Base-by-base conservation (phyloP, 2,329 filamentous ascomycete genomes). In the Cordyceps militaris region DNA sequence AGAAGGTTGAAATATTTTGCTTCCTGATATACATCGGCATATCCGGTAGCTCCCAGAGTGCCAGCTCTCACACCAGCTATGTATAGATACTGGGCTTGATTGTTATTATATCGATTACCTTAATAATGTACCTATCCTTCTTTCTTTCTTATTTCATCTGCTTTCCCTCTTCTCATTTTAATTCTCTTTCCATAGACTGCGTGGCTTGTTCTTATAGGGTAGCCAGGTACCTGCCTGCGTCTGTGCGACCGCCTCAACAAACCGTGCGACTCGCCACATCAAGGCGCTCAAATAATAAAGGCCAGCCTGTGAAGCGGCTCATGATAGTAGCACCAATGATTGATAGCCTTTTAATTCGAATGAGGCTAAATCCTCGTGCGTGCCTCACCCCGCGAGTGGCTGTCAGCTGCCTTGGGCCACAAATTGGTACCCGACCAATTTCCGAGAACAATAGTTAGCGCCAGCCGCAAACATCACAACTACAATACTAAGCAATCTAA, bases 381-480 rank as follows among this genome's bases (percentile, higher is more conserved):
- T n/a, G n/a, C 47, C 5, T 49, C 11, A 34, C 30, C 30, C 28
- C 23, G 23, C 16, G 24, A 8, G 21, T 53, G 40, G 49, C 56
- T 38, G 44, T 40, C 28, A 32, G 32, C 40, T 47, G 3, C 21
- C 26, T 52, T 53, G 40, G 42, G 49, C 46, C 40, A 32, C 36
- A 61, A 60, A 57, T 57, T 56, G 56, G 54, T 63, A 64, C 46
- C 63, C 63, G 63, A 63, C 56, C 28, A 63, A 63, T 60, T 62
- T 19, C 63, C 63, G 63, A 63, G 54, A 48, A 58, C 59, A 63
- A 63, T 58, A 60, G 61, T 38, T 47, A 54, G 43, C 46, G 36
- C 55, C 36, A 47, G 21, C 19, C 11, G 16, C 34, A 57, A 40
- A 57, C 54, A 43, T 50, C 26, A 24, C 55, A 34, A 44, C 36